Evolutionary conservation across 805 yeast species (phyloP), one percentile per base, ranked within the genome.

Genomic region (Candida michaelii): DNA sequence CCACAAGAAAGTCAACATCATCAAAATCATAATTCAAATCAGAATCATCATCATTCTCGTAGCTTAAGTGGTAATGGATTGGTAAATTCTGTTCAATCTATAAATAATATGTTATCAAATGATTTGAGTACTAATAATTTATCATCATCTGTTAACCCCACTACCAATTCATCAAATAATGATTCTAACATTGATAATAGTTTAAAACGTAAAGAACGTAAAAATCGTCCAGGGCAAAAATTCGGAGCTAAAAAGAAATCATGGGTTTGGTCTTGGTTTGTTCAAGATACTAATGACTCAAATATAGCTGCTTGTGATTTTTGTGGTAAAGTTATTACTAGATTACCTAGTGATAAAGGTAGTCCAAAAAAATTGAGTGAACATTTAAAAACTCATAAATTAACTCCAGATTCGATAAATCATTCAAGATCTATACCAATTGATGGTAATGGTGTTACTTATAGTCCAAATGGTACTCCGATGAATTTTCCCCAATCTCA

Each of bases 211-310:
- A 62, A 59, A 45, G 69, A 61, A 37, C 60, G 71, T 16, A 61
- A 59, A 15, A 75, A 74, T 52, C 63, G 75, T 40, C 80, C 80
- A 1, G 81, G 81, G 6, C 79, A 73, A 49, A 73, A 70, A 50
- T 76, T 76, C 46, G 83, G 83, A 13, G 83, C 83, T 13, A 77
- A 76, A 52, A 78, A 78, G 66, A 73, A 71, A 49, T 76, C 80
- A 24, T 79, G 83, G 83, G 82, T 78, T 11, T 79, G 83, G 83
- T 59, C 71, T 15, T 79, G 83, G 83, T 79, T 78, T 51, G 65
- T 65, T 11, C 83, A 79, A 51, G 81, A 77, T 52, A 53, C 55
- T 13, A 48, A 48, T 14, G 75, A 79, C 49, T 66, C 73, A 38
- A 75, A 76, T 42, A 47, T 71, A 14, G 82, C 83, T 2, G 73